These are phyloP conservation scores for Pelargonium myrrhifolium DNA, from an alignment of 441 rosid species.

Conservation along the genomic window DNA sequence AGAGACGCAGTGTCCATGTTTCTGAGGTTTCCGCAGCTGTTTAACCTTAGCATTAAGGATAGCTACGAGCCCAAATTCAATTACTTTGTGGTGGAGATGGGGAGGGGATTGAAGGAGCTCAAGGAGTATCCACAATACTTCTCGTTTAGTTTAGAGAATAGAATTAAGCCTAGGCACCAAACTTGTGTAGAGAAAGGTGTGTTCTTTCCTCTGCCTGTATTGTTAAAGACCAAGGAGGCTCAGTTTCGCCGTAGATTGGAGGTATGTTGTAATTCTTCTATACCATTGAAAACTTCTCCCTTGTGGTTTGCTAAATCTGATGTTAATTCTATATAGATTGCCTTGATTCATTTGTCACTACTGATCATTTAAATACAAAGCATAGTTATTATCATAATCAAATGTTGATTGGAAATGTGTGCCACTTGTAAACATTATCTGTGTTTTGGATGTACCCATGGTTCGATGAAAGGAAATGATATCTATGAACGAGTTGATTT, in stretches of 20 bases:
- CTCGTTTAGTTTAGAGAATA: constrained; percentile 78
- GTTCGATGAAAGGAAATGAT: not conserved
- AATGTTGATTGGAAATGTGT: not conserved
- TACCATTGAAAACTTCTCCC: constrained; percentile 52
- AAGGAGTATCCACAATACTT: constrained; percentile 77
- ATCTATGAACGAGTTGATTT: not conserved
- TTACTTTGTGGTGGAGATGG: constrained; percentile 54
- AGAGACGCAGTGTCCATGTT: constrained; percentile 51
- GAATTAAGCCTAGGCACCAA: constrained; percentile 75
- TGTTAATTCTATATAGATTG: constrained; percentile 26
- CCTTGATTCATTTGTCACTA: not conserved
- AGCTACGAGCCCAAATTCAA: constrained; percentile 58
- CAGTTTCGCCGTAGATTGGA: constrained; percentile 52
- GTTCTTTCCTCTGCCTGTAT: constrained; percentile 48
- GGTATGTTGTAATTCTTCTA: constrained; percentile 52
- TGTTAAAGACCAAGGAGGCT: constrained; percentile 55
- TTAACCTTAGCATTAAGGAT: constrained; percentile 58
- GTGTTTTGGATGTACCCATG: not conserved
- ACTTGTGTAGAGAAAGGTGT: constrained; percentile 60
- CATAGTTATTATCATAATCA: not conserved
- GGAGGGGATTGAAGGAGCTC: constrained; percentile 51
- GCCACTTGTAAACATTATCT: not conserved
- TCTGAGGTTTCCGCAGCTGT: constrained; percentile 62
- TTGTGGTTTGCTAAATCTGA: constrained; percentile 40
- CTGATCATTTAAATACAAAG: not conserved